A percentile compares a stretch with the other conserved stretches of the same genome.
Conservation (phyloP, 768 basidiomycete species). For the Arthromyces matolae region DNA sequence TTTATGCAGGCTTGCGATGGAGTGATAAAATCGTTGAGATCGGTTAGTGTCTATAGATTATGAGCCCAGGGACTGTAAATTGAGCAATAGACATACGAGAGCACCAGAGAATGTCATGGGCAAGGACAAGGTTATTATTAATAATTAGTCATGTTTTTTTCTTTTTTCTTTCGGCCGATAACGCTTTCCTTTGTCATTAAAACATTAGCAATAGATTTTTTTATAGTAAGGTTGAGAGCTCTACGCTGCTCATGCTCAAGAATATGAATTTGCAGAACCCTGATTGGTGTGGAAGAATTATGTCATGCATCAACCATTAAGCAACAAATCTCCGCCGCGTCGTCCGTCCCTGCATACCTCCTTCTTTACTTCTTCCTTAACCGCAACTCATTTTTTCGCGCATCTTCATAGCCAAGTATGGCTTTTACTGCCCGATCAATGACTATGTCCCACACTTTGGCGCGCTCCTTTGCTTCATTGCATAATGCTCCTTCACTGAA, state of each 20-base stretch:
- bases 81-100: conserved; percentile 46
- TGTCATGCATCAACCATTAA: no score
- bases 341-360: neutral
- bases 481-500: conserved; percentile 34
- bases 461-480: conserved; percentile 43
- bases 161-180: no score
- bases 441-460: conserved; percentile 22
- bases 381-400: conserved; percentile 13
- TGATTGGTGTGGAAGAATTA: no score
- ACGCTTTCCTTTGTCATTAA: no score
- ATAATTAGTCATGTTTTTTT: no score
- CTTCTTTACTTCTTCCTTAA: conserved; percentile 17
- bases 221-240: no score
- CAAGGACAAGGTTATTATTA: neutral
- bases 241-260: no score
- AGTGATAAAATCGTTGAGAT: conserved; percentile 95
- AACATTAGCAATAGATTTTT: no score
- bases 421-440: conserved; percentile 15
- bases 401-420: conserved; percentile 13
- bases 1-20: conserved; percentile 98
- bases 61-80: conserved; percentile 88
- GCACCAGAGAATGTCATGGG: conserved; percentile 86
- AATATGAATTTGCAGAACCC: no score
- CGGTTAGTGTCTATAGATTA: conserved; percentile 80
- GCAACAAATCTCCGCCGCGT: no score